Base-by-base conservation (phyloP, 768 basidiomycete genomes). In the Termitomyces sp. region DNA sequence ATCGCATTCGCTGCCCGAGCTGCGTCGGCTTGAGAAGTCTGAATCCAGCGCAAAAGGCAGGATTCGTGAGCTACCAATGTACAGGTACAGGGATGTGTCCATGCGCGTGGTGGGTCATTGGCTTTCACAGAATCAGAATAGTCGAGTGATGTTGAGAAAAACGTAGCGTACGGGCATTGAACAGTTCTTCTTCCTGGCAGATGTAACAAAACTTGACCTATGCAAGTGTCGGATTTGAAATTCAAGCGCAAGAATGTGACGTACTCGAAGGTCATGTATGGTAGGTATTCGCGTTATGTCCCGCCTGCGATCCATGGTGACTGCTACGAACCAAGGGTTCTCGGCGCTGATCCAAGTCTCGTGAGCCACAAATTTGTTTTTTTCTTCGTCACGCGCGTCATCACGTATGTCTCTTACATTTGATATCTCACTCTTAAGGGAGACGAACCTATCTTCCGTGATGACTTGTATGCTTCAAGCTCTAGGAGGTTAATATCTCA, bases 21-120 rank as follows among this genome's bases (percentile, higher is more conserved):
- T 7, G 79, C 60, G 51, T 77, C 85, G 29, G 80, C 77, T 65
- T 92, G 87, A 3, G 89, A 83, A 17, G 87, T 80, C 62, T 86
- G 82, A 43, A 93, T 90, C 91, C 91, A 93, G 64, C 86, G 83
- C 37, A 92, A 79, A 15, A 93, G 82, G 73, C 91, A 93, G 0
- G 83, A 75, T 69, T 92, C 89, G 72, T 92, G 91, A 3, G 91
- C 91, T 45, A 93, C 77, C 43, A 93, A 81, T 0, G 91, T 91
- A 68, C 91, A 93, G 51, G 76, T 85, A 72, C 91, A 93, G 3
- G 91, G 91, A 66, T 93, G 91, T 0, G 85, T 86, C 90, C 91
- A 93, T 57, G 76, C 71, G 40, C 80, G 76, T 12, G 83, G 81
- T 6, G 84, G 83, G 11, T 77, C 72, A 47, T 79, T 79, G 48